Evolutionary conservation across 2,329 filamentous ascomycete species (phyloP), one percentile per base, ranked within the genome.

Genomic region (Stagonosporopsis vannaccii): DNA sequence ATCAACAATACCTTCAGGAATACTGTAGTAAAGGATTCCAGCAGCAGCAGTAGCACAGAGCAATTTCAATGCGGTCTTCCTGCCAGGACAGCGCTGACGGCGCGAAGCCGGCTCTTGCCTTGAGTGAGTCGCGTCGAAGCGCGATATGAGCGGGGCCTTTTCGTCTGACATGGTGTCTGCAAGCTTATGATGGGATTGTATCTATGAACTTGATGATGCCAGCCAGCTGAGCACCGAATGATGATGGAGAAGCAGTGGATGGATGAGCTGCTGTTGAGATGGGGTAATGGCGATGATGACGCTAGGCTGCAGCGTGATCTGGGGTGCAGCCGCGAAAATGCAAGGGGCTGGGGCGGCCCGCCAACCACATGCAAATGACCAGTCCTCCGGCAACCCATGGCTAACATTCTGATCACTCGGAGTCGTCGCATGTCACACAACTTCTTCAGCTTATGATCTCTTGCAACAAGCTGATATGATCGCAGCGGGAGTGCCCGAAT

Each of bases 251-350:
- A 54, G 56, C 52, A 50, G 44, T 28, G 20, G 37, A 48, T 26
- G 32, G 32, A 19, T 25, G 26, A 49, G 54, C 39, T 35, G 49
- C 45, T n/a, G 33, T 44, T 33, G 36, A 35, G 35, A 44, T 35
- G 45, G 43, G 56, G 28, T 47, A 47, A 41, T 43, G 57, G 44
- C 47, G 51, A 59, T 48, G 61, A 59, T 53, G 60, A 61, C 58
- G 55, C 58, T 55, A 62, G 53, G 46, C 46, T 51, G 46, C 53
- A 51, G 53, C 46, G 60, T 62, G 59, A 64, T 60, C 58, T 46
- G 66, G 65, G 65, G 63, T 66, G 57, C 65, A 61, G 63, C 62
- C 63, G 58, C 40, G 59, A 52, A 50, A 59, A 61, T 65, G 62
- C 58, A 63, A 51, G 40, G 42, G 49, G 56, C 56, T 55, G 46